These are phyloP conservation scores for Stereum hirsutum DNA, from an alignment of 1,284 basidiomycete genomes.

Conservation along the genomic window DNA sequence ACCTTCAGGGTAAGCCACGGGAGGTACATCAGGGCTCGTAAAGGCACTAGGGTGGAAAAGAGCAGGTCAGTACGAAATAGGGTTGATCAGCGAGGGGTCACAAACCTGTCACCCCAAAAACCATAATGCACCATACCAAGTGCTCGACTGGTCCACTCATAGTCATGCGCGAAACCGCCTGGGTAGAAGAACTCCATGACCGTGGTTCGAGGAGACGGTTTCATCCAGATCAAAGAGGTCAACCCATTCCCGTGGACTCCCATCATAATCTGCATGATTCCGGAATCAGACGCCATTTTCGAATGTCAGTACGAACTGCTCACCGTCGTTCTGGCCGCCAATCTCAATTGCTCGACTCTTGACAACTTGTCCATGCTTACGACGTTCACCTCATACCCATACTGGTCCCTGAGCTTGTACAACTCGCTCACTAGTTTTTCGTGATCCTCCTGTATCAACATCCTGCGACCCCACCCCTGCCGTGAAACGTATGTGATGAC, in stretches of 20 bases:
- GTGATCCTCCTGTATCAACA: slow-evolving; percentile 56
- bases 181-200: slow-evolving; percentile 90
- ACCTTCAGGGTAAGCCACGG: slow-evolving; percentile 41
- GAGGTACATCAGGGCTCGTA: slow-evolving; percentile 36
- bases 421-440: slow-evolving; percentile 56
- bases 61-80: slow-evolving; percentile 1
- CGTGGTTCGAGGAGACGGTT: slow-evolving; percentile 60
- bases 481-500: slow-evolving; percentile 86
- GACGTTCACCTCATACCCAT: slow-evolving; percentile 81
- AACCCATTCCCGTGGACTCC: slow-evolving; percentile 85
- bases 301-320: slow-evolving; percentile 3
- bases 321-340: slow-evolving; percentile 78
- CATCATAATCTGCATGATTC: slow-evolving; percentile 73
- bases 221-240: slow-evolving; percentile 82
- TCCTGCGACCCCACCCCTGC: slow-evolving; percentile 79
- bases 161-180: slow-evolving; percentile 79
- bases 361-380: slow-evolving; percentile 77
- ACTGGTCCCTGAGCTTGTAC: slow-evolving; percentile 52
- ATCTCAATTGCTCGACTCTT: slow-evolving; percentile 65
- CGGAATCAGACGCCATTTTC: neutral
- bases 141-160: slow-evolving; percentile 73
- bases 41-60: slow-evolving; percentile 24
- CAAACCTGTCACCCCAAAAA: slow-evolving; percentile 61
- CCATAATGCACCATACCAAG: slow-evolving; percentile 82
- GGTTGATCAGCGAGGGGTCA: neutral